Evolutionary conservation across 331 rosid genomes (phyloP), one percentile per base, ranked within the genome.

Genomic region (Malus hybrid): DNA sequence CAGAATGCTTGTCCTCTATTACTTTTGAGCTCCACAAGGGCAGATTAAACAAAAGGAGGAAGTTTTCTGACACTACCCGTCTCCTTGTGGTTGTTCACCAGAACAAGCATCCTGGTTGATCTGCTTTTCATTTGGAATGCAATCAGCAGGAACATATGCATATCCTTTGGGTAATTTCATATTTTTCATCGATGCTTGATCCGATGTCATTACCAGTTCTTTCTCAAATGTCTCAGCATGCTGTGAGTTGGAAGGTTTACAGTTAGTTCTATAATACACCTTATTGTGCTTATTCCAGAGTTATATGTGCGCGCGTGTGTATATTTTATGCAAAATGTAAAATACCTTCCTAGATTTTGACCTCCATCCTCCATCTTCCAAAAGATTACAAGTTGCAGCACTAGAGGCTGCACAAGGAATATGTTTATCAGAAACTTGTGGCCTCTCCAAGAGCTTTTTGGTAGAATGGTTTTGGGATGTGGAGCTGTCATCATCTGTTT

Each of bases 181-280:
- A 78, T 95, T 95, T 87, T 89, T 95, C 92, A 95, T 81, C 9
- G 96, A 87, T 24, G 99, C 99, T 86, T 95, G 97, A 77, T 95
- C 99, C 9, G 98, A 95, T 13, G 99, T 95, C 99, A 95, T 95
- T 55, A 92, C 91, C 73, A 95, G 83, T 83, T 95, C 99, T 78
- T 89, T 95, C 63, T 87, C 96, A 77, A 95, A 90, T 12, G 91
- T 84, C 73, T 95, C 97, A 2, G 89, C 78, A 70, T 83, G 90
- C 97, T 95, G 91, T n/a, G 52, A 78, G 66, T 58, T 53, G 78
- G 16, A 75, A 32, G 71, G 80, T 75, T 78, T 33, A 68, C 26
- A 63, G 71, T 84, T 36, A 85, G 77, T 16, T 15, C 10, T 6
- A 53, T 16, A 4, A 16, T 44, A 44, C 50, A 44, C 50, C 15